Percentiles rank a stretch among this genome's conserved stretches.
phyloP scores from a whole-genome alignment of 768 basidiomycete genomes.

The Amanita molliuscula region DNA sequence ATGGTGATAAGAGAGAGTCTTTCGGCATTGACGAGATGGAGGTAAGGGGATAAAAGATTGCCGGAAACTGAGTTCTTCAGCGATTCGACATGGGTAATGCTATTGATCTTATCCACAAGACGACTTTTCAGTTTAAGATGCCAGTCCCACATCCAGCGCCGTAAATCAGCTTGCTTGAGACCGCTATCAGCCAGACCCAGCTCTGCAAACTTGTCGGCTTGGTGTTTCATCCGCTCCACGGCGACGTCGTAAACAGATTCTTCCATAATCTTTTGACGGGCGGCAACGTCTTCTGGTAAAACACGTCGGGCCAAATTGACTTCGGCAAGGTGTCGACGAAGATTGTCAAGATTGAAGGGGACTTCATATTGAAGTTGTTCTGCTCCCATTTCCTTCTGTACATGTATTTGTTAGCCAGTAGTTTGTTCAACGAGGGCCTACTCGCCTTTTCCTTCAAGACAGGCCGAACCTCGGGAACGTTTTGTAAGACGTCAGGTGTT shows the following conservation, averaged over 20 bases:
- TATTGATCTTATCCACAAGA: conserved; percentile 39
- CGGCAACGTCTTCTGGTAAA: conserved; percentile 53
- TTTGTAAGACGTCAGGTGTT: conserved; percentile 30
- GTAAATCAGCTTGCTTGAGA: conserved; percentile 41
- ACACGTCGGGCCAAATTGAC: conserved; percentile 54
- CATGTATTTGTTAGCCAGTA: neutral
- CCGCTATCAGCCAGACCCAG: conserved; percentile 42
- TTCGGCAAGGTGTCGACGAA: conserved; percentile 59
- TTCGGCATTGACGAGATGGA: conserved; percentile 63
- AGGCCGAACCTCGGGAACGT: conserved; percentile 53
- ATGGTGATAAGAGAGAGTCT: conserved; percentile 85
- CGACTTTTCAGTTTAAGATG: conserved; percentile 46
- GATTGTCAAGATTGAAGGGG: conserved; percentile 66
- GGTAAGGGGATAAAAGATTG: conserved; percentile 49
- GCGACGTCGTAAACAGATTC: conserved; percentile 82
- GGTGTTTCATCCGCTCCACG: conserved; percentile 54
- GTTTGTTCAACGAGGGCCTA: conserved; percentile 10
- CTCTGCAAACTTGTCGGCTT: conserved; percentile 45
- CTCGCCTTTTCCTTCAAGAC: conserved; percentile 34
- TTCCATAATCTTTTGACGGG: conserved; percentile 77
- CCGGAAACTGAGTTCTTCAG: neutral
- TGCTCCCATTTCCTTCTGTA: neutral
- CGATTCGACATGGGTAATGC: conserved; percentile 29
- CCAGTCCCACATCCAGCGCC: conserved; percentile 85
- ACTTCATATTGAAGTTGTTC: conserved; percentile 25